Percentiles rank a stretch among this genome's conserved stretches.
Evolutionary conservation across 192 early-diverging fungal species (phyloP).

Genomic region (Backusella tuberculispora): DNA sequence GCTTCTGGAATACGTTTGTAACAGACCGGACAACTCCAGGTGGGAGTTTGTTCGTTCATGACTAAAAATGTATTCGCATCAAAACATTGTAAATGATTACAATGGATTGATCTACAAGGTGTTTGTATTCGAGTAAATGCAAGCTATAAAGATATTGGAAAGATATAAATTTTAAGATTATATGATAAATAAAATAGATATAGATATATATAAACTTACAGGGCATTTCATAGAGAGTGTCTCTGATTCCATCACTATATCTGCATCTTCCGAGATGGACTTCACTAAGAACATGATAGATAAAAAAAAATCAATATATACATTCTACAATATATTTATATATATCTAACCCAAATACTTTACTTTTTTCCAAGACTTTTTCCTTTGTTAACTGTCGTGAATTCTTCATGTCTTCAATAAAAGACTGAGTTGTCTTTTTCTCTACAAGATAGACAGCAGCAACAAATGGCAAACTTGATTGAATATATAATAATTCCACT

Average conservation of each 20-base stretch:
- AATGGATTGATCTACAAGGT: slow-evolving; percentile 64
- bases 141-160: slow-evolving; percentile 41
- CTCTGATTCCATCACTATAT: slow-evolving; percentile 65
- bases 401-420: slow-evolving; percentile 49
- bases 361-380: slow-evolving; percentile 50
- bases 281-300: slow-evolving; percentile 31
- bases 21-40: slow-evolving; percentile 82
- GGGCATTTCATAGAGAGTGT: slow-evolving; percentile 76
- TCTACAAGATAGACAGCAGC: slow-evolving; percentile 48
- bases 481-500: neutral
- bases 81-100: slow-evolving; percentile 85
- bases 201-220: slow-evolving; percentile 44
- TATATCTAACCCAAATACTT: neutral
- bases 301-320: neutral
- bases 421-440: slow-evolving; percentile 40
- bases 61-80: slow-evolving; percentile 73
- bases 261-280: slow-evolving; percentile 58
- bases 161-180: neutral
- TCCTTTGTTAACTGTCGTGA: slow-evolving; percentile 47
- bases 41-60: slow-evolving; percentile 68
- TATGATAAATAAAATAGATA: neutral
- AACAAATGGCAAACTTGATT: slow-evolving; percentile 45
- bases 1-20: slow-evolving; percentile 50
- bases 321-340: neutral
- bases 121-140: slow-evolving; percentile 67